Evolutionary conservation across 106 monocot species (phyloP), one percentile per base, ranked within the genome.

Genomic region (Posidonia australis): DNA sequence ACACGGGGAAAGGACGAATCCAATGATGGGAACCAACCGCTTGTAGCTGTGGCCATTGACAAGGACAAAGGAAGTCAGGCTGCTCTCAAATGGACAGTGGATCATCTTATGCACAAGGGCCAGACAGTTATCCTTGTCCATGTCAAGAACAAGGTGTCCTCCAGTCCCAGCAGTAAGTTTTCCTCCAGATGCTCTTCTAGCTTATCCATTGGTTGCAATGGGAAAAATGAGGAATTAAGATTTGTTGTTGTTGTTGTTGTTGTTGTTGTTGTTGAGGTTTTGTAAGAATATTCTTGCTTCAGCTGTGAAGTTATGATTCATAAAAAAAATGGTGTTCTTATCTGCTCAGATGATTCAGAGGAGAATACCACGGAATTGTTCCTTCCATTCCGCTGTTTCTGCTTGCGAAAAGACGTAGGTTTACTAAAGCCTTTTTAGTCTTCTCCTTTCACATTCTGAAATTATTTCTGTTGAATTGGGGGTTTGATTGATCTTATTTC

Each of bases 31-130:
- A 51, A 21, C 0, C 64, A 64, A 0, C 63, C 64, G 0, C 4
- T 63, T 47, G 78, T 85, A 54, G 85, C 73, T 2, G 81, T 85
- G 30, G 85, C 78, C 42, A 65, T 85, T 1, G 85, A 81, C 66
- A 85, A 59, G 63, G 85, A 78, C 69, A 85, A 81, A 41, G 66
- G 72, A 11, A 85, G 85, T 62, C 85, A 81, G 76, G 64, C 58
- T 53, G 81, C 85, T 21, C 57, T 85, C 23, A 85, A 81, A 64
- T 85, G 85, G 85, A 69, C 81, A 5, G 22, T 81, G 10, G 85
- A 85, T 5, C 75, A 85, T 69, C 78, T 79, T 31, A 36, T 85
- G 24, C 2, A 5, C 16, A 76, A 52, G 65, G 81, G 85, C 0
- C 73, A 81, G 44, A 76, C 76, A 16, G 31, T 83, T 43, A 62